phyloP scores from a whole-genome alignment of 768 basidiomycete species.

The Calocera viscosa region DNA sequence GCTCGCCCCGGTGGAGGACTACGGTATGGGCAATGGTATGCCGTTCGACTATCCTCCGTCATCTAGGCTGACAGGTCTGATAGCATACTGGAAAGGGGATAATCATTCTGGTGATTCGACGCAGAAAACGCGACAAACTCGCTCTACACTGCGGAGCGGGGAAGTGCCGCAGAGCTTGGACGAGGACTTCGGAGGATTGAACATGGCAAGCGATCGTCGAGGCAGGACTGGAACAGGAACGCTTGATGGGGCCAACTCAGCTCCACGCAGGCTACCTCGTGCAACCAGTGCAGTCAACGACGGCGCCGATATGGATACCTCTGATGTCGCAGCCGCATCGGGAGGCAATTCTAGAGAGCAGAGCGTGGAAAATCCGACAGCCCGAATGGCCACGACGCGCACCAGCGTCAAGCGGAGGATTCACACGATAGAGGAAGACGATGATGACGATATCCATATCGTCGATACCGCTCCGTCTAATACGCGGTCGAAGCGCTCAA shows the following conservation, averaged over 20 bases:
- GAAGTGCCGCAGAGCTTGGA: neutral
- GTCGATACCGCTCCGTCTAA: neutral
- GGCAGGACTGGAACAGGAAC: too few relatives aligned
- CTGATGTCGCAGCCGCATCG: neutral
- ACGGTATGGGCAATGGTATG: slow-evolving; percentile 43
- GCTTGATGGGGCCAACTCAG: neutral
- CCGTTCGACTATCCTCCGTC: slow-evolving; percentile 9
- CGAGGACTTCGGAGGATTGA: neutral
- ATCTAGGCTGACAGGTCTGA: slow-evolving; percentile 7
- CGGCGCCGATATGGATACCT: neutral
- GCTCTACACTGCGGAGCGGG: neutral
- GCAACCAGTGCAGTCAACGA: neutral
- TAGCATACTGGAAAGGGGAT: slow-evolving; percentile 47
- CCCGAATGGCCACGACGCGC: neutral
- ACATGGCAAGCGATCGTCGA: neutral
- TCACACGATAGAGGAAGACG: neutral
- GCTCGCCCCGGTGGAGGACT: slow-evolving; percentile 40
- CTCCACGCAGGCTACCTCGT: neutral
- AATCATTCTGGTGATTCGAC: neutral
- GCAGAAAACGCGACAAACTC: neutral
- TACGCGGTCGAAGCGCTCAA: neutral
- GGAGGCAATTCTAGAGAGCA: neutral
- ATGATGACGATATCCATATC: neutral
- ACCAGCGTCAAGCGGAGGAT: neutral
- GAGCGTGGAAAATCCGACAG: neutral